Percentiles rank a stretch among this genome's conserved stretches.
These are phyloP conservation scores for Pythium coloratum DNA, from an alignment of 352 stramenopile genomes.

Conservation along the genomic window DNA sequence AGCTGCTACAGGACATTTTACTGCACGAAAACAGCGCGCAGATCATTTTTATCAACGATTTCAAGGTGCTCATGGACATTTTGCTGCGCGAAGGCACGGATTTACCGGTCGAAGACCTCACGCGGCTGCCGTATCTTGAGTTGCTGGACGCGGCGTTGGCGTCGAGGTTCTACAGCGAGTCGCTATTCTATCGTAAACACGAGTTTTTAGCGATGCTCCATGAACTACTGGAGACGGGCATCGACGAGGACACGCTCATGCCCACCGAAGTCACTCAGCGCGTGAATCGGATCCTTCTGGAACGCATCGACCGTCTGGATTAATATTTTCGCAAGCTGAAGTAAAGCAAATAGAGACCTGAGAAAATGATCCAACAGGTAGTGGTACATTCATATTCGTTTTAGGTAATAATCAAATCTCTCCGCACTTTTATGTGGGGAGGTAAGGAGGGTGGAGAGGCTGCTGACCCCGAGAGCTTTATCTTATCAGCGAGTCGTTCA, in stretches of 20 bases:
- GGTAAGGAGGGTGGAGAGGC: too few relatives aligned
- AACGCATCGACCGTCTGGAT: constrained; percentile 64
- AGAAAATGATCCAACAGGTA: neutral
- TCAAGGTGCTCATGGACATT: constrained; percentile 73
- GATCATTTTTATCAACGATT: constrained; percentile 73
- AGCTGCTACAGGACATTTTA: constrained; percentile 66
- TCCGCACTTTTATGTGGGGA: neutral
- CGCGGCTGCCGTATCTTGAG: constrained; percentile 43
- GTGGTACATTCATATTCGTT: neutral
- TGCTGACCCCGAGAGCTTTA: neutral
- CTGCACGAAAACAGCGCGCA: constrained; percentile 38
- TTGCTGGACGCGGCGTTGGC: constrained; percentile 46
- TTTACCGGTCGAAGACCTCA: constrained; percentile 48
- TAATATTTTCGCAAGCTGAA: constrained; percentile 19
- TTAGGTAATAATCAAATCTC: constrained; percentile 1
- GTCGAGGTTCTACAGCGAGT: constrained; percentile 47
- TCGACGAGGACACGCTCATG: constrained; percentile 40
- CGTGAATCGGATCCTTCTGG: constrained; percentile 50
- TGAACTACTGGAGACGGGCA: constrained; percentile 42
- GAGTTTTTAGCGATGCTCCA: constrained; percentile 56
- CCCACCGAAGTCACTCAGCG: constrained; percentile 33
- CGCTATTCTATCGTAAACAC: constrained; percentile 56
- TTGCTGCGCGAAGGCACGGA: constrained; percentile 64
- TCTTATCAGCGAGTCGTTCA: constrained; percentile 12
- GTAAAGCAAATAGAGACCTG: neutral